Evolutionary conservation across 2,329 filamentous ascomycete genomes (phyloP).

Genomic region (Arthrobotrys sphaeroides): DNA sequence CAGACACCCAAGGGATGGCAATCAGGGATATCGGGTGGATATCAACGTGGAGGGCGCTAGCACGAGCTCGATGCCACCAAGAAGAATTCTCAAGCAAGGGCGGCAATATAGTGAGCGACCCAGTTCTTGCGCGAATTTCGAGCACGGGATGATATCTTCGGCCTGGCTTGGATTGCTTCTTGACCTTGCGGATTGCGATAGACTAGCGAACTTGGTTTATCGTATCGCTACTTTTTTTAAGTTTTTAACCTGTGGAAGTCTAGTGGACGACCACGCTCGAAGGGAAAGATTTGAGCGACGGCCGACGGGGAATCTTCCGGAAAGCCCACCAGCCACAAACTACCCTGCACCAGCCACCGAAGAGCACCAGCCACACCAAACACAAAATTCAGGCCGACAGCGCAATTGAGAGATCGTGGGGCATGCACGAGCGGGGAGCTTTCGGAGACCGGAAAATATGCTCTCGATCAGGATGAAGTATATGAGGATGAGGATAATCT

Average conservation of each 20-base stretch:
- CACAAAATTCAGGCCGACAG: too few relatives aligned
- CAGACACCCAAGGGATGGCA: conserved; percentile 27
- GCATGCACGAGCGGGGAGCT: too few relatives aligned
- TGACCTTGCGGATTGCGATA: neutral
- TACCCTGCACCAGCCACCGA: neutral
- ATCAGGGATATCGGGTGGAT: conserved; percentile 26
- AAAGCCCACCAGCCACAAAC: conserved; percentile 16
- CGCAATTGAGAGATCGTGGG: too few relatives aligned
- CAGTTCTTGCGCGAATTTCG: conserved; percentile 46
- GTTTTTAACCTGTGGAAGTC: neutral
- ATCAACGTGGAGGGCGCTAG: neutral
- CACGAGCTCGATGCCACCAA: neutral
- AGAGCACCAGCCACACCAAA: neutral
- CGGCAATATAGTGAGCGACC: neutral
- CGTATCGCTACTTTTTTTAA: neutral
- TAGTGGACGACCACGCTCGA: too few relatives aligned
- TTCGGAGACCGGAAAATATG: too few relatives aligned
- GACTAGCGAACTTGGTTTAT: neutral
- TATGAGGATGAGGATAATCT: too few relatives aligned
- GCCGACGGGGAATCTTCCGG: too few relatives aligned
- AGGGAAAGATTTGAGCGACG: too few relatives aligned
- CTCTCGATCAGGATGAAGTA: too few relatives aligned
- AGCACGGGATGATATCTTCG: conserved; percentile 12
- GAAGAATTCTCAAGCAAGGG: conserved; percentile 29
- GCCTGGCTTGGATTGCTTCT: neutral